Percentiles rank a stretch among this genome's conserved stretches.
Evolutionary conservation across 2,329 filamentous ascomycete genomes (phyloP).

Genomic region (Allantophomopsis lycopodina): DNA sequence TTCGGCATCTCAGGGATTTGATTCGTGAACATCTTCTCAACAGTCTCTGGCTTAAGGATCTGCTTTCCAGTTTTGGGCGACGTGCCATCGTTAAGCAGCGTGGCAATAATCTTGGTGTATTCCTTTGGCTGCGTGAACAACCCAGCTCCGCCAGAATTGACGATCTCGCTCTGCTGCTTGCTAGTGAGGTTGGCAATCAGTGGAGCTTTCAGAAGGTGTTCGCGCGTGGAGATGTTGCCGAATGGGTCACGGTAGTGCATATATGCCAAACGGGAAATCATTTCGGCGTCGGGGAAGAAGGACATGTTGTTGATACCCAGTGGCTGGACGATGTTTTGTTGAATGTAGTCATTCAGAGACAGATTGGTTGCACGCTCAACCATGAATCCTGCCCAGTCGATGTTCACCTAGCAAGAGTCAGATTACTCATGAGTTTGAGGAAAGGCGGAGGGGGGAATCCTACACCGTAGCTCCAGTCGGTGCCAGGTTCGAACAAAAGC

Average conservation of each 20-base stretch:
- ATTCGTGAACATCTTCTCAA: slow-evolving; percentile 50
- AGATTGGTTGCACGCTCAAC: slow-evolving; percentile 2
- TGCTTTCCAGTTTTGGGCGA: slow-evolving; percentile 37
- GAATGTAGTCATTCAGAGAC: slow-evolving; percentile 3
- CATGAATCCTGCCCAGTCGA: slow-evolving; percentile 30
- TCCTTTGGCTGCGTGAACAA: slow-evolving; percentile 45
- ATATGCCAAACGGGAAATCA: slow-evolving; percentile 38
- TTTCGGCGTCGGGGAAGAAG: slow-evolving; percentile 23
- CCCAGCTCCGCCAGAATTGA: slow-evolving; percentile 49
- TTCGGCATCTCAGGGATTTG: slow-evolving; percentile 39
- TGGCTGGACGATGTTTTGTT: slow-evolving; percentile 4
- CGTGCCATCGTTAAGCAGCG: slow-evolving; percentile 47
- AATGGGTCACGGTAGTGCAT: slow-evolving; percentile 36
- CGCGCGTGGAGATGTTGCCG: slow-evolving; percentile 16
- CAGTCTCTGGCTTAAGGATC: slow-evolving; percentile 42
- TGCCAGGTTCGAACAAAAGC: slow-evolving; percentile 48
- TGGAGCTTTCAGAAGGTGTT: slow-evolving; percentile 6
- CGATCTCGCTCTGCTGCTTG: slow-evolving; percentile 10
- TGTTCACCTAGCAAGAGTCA: slow-evolving; percentile 3
- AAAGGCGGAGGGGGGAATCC: neutral
- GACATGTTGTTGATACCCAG: slow-evolving; percentile 9
- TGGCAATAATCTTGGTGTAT: slow-evolving; percentile 43
- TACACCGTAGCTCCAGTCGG: slow-evolving; percentile 27
- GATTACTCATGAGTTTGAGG: neutral
- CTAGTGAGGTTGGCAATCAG: slow-evolving; percentile 2